Conservation (phyloP, 768 basidiomycete genomes). For the Kwoniella botswanensis region DNA sequence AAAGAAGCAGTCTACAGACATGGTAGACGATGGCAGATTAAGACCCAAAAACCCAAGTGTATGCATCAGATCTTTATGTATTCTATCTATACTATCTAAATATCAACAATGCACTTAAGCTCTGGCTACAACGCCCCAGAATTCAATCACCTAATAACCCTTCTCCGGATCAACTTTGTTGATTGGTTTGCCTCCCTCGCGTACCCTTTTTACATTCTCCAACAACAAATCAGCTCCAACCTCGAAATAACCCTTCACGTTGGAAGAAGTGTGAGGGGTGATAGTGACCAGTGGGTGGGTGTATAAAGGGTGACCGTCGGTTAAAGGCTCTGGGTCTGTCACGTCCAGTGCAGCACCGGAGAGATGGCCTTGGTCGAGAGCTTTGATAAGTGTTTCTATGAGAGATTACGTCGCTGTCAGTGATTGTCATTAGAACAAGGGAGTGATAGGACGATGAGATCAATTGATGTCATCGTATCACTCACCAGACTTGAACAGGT, state of each 20-base stretch:
- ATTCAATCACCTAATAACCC: constrained; percentile 44
- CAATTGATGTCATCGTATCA: not conserved
- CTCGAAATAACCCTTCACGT: constrained; percentile 53
- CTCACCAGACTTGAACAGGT: constrained; percentile 55
- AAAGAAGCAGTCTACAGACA: no score
- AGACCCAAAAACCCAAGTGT: no score
- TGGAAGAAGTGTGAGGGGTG: constrained; percentile 58
- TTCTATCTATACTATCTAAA: not conserved
- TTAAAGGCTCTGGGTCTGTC: constrained; percentile 59
- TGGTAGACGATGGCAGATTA: no score
- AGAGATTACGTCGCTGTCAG: not conserved
- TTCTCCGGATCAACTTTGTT: constrained; percentile 51
- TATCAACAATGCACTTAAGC: not conserved
- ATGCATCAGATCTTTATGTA: no score
- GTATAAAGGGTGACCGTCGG: constrained; percentile 54
- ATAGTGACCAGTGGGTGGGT: constrained; percentile 56
- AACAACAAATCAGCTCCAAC: constrained; percentile 54
- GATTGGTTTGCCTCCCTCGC: constrained; percentile 41
- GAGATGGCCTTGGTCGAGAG: constrained; percentile 35
- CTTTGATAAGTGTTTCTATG: constrained; percentile 41
- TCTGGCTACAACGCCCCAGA: no score
- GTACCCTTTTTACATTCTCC: constrained; percentile 48
- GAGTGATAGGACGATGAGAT: no score
- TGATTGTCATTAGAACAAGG: not conserved
- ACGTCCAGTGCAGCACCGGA: constrained; percentile 56